Evolutionary conservation across 352 stramenopile species (phyloP).

Genomic region (Globisporangium uncinulatum): DNA sequence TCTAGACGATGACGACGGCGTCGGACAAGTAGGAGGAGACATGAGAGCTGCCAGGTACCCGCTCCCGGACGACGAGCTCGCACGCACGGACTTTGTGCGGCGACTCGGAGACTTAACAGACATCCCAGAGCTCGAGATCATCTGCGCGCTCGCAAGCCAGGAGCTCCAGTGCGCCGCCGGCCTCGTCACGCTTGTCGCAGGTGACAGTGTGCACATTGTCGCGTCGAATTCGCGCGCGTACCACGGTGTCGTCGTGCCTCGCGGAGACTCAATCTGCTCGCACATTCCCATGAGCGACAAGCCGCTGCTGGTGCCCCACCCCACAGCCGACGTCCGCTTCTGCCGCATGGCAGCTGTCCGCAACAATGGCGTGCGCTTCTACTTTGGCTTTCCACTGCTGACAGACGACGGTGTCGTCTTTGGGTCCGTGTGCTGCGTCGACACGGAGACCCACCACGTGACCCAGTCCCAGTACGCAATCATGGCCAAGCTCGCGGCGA

Average conservation of each 20-base stretch:
- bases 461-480: constrained; percentile 49
- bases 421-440: constrained; percentile 50
- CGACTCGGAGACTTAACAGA: constrained; percentile 19
- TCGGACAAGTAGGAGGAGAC: constrained; percentile 13
- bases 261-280: constrained; percentile 47
- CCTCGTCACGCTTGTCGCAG: constrained; percentile 45
- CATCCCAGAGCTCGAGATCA: constrained; percentile 38
- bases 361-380: constrained; percentile 39
- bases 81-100: constrained; percentile 24
- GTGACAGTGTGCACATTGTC: constrained; percentile 30
- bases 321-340: constrained; percentile 58
- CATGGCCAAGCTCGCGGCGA: constrained; percentile 35
- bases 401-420: constrained; percentile 27
- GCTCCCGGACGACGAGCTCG: constrained; percentile 27
- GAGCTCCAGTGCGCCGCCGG: constrained; percentile 44
- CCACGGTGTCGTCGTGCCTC: constrained; percentile 20
- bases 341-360: constrained; percentile 27
- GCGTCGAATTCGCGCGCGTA: constrained; percentile 32
- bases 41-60: constrained; percentile 16
- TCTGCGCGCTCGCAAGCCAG: constrained; percentile 44
- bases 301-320: constrained; percentile 44
- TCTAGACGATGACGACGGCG: constrained; percentile 5
- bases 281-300: constrained; percentile 52
- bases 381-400: constrained; percentile 56
- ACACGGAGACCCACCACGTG: constrained; percentile 33